Evolutionary conservation across 2,329 filamentous ascomycete genomes (phyloP).

Genomic region (Parafenestella ontariensis): DNA sequence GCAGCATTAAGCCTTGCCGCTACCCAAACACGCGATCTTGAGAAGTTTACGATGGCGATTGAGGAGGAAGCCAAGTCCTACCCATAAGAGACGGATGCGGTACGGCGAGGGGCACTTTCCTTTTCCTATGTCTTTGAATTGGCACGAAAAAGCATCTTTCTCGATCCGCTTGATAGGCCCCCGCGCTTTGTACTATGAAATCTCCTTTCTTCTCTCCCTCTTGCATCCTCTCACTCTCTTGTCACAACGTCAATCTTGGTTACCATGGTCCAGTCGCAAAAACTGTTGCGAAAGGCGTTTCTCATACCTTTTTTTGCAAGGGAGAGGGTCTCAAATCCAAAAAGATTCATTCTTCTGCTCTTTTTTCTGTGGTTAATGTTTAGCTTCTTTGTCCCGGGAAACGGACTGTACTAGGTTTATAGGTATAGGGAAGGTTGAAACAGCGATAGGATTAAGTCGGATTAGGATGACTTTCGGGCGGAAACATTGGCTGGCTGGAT

Average conservation of each 20-base stretch:
- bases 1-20: constrained; percentile 38
- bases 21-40: constrained; percentile 3
- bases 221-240: constrained; percentile 44
- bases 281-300: constrained; percentile 28
- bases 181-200: constrained; percentile 46
- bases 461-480: neutral
- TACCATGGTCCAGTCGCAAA: constrained; percentile 26
- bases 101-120: constrained; percentile 34
- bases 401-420: constrained; percentile 24
- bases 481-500: neutral
- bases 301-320: constrained; percentile 34
- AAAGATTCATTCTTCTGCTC: constrained; percentile 20
- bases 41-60: constrained; percentile 5
- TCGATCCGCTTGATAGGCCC: constrained; percentile 33
- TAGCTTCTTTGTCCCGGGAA: constrained; percentile 12
- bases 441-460: neutral
- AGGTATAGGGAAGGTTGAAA: constrained; percentile 2
- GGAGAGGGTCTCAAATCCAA: constrained; percentile 31
- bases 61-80: constrained; percentile 35
- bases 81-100: constrained; percentile 17
- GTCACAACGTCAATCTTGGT: constrained; percentile 21
- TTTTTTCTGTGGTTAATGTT: constrained; percentile 17
- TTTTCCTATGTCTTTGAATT: constrained; percentile 25
- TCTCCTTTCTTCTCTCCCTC: constrained; percentile 32
- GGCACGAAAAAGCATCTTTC: constrained; percentile 34